Percentiles rank a stretch among this genome's conserved stretches.
These are phyloP conservation scores for Penicillium angulare DNA, from an alignment of 495 filamentous ascomycete species.

Conservation along the genomic window DNA sequence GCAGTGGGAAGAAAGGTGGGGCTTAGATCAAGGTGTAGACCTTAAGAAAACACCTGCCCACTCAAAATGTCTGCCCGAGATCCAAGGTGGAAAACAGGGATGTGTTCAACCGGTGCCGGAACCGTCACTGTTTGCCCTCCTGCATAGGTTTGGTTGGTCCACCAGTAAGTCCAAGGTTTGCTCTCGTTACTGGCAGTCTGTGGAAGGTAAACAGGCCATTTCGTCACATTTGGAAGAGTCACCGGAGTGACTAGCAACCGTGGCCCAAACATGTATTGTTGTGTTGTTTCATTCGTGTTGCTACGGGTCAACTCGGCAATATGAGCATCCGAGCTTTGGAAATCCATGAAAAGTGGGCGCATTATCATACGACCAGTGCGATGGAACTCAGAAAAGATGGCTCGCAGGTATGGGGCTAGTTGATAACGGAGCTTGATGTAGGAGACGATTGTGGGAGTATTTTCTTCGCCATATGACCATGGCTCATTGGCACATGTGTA, in stretches of 20 bases:
- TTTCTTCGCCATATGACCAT: slow-evolving; percentile 30
- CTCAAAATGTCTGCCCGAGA: slow-evolving; percentile 15
- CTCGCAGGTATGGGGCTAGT: slow-evolving; percentile 16
- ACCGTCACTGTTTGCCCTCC: slow-evolving; percentile 26
- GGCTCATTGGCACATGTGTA: slow-evolving; percentile 32
- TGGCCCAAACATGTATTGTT: slow-evolving; percentile 35
- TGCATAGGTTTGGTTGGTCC: slow-evolving; percentile 26
- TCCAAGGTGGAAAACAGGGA: slow-evolving; percentile 27
- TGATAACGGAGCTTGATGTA: slow-evolving; percentile 32
- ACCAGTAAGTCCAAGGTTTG: slow-evolving; percentile 29
- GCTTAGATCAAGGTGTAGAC: too few relatives aligned
- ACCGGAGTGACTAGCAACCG: slow-evolving; percentile 25
- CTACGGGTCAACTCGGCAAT: slow-evolving; percentile 13
- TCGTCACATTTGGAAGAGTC: slow-evolving; percentile 21
- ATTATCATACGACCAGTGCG: slow-evolving; percentile 26
- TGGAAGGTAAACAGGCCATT: slow-evolving; percentile 31
- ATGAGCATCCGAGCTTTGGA: slow-evolving; percentile 18
- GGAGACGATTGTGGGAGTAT: slow-evolving; percentile 21
- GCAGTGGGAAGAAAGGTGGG: too few relatives aligned
- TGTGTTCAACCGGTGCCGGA: slow-evolving; percentile 21
- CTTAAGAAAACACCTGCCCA: slow-evolving; percentile 21
- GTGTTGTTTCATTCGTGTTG: slow-evolving; percentile 24
- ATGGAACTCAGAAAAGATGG: slow-evolving; percentile 22
- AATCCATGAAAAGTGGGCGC: slow-evolving; percentile 32
- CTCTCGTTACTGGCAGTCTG: slow-evolving; percentile 8